Evolutionary conservation across 2,329 filamentous ascomycete genomes (phyloP), one percentile per base, ranked within the genome.

Genomic region (Nectriaceae sp.): DNA sequence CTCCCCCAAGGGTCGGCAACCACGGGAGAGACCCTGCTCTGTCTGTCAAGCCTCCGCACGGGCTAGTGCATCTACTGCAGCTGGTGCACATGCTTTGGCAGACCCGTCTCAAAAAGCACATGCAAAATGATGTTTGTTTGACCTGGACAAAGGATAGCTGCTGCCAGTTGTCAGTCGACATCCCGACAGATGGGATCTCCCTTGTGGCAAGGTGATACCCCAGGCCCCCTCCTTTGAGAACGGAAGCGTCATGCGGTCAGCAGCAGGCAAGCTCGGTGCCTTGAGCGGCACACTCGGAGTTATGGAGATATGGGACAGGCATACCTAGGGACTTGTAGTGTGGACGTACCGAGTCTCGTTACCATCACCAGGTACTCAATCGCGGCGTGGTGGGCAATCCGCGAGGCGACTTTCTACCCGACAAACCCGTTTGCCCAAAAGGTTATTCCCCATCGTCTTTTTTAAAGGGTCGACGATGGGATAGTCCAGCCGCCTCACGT

Each of bases 201-300:
- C 33, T 36, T 36, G 33, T 38, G 48, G 46, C 39, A 52, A 22
- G 45, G 44, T 21, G 29, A 38, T 42, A 29, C 40, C 18, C 26
- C 49, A 40, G 39, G 40, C 42, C 24, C 38, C 24, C 21, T 19
- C 19, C 26, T 39, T 39, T 24, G 39, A 44, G 37, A 48, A 10
- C 31, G 41, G 40, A 22, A 43, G 16, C 48, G 26, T 19, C 18
- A 45, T 43, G 49, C 26, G 39, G 46, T 52, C 39, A 52, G 39
- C 49, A 45, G 21, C 21, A 38, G n/a, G 29, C 40, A 24, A 21
- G 33, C 40, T 46, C 42, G 41, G 18, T 21, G 35, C 21, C 33
- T 31, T 46, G n/a, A 21, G 41, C 36, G 41, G 49, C 41, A 52
- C 35, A 19, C n/a, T 42, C 46, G 42, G 42, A 24, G 42, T 47